Conservation (phyloP, 73 alveolate genomes). For the Halteria grandinella region DNA sequence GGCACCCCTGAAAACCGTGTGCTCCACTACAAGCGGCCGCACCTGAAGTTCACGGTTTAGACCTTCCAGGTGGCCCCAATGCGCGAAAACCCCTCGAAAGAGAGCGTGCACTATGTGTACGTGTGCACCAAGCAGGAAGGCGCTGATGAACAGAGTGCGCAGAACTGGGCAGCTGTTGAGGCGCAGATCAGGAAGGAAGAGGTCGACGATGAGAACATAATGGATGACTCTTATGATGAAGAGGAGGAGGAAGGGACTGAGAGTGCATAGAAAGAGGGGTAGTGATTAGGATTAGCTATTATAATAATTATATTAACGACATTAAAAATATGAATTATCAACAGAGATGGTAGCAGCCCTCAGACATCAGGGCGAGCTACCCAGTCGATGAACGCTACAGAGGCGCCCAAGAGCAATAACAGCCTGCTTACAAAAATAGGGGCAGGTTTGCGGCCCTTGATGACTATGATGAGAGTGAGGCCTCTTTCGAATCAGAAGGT, state of each 20-base stretch:
- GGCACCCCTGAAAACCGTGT: slow-evolving; percentile 89
- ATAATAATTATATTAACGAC: background rate
- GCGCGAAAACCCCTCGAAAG: slow-evolving; percentile 67
- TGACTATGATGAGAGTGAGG: too few relatives aligned
- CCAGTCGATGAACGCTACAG: background rate
- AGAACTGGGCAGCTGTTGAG: slow-evolving; percentile 25
- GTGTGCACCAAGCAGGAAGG: slow-evolving; percentile 76
- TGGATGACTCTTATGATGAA: background rate
- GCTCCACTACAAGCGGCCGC: slow-evolving; percentile 74
- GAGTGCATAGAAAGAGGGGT: slow-evolving; percentile 13
- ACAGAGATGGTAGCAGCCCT: slow-evolving; percentile 1
- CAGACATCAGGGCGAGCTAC: background rate
- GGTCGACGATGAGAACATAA: slow-evolving; percentile 2
- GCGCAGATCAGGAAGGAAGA: slow-evolving; percentile 21
- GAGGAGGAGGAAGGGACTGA: slow-evolving; percentile 1
- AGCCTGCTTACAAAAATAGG: background rate
- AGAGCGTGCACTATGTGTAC: slow-evolving; percentile 79
- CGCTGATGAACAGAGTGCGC: slow-evolving; percentile 51
- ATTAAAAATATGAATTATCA: background rate
- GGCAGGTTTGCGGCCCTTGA: too few relatives aligned
- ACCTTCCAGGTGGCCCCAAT: slow-evolving; percentile 53
- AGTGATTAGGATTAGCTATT: background rate
- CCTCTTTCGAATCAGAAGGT: too few relatives aligned
- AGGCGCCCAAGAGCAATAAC: background rate
- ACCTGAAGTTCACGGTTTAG: slow-evolving; percentile 74